Evolutionary conservation across 805 yeast genomes (phyloP).

Genomic region (Spathaspora boniae): DNA sequence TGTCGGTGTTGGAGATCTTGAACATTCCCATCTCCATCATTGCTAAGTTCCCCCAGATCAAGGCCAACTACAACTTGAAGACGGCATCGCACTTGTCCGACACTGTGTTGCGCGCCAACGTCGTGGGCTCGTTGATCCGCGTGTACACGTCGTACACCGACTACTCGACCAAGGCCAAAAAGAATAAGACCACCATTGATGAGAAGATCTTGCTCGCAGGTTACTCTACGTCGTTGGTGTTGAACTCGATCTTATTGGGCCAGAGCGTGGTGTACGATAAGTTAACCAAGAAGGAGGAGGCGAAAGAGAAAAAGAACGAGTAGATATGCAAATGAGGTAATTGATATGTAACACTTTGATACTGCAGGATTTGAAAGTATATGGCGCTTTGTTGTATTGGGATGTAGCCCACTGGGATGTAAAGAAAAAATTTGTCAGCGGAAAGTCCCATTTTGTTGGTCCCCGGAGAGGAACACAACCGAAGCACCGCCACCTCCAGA

Average conservation of each 20-base stretch:
- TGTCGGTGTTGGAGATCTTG: conserved; percentile 31
- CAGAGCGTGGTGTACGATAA: conserved; percentile 28
- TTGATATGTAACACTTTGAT: too few species aligned
- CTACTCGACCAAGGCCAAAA: conserved; percentile 16
- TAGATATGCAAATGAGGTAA: too few species aligned
- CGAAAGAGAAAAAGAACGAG: conserved; percentile 9
- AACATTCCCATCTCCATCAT: conserved; percentile 36
- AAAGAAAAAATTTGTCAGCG: too few species aligned
- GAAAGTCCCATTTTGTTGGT: too few species aligned
- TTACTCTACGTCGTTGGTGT: conserved; percentile 29
- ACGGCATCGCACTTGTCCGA: conserved; percentile 36
- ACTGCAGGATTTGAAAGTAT: too few species aligned
- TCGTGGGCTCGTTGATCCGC: conserved; percentile 35
- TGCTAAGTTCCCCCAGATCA: conserved; percentile 40
- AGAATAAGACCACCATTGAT: conserved; percentile 17
- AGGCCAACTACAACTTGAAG: conserved; percentile 27
- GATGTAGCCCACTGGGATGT: too few species aligned
- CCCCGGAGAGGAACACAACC: too few species aligned
- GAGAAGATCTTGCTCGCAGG: conserved; percentile 38
- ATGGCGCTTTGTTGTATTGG: too few species aligned
- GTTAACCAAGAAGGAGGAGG: conserved; percentile 6
- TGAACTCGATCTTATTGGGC: conserved; percentile 34
- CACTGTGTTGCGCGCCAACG: conserved; percentile 39
- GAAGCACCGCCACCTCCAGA: too few species aligned
- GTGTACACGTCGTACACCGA: conserved; percentile 38